These are phyloP conservation scores for Salix exigua DNA, from an alignment of 345 rosid species.

Conservation along the genomic window DNA sequence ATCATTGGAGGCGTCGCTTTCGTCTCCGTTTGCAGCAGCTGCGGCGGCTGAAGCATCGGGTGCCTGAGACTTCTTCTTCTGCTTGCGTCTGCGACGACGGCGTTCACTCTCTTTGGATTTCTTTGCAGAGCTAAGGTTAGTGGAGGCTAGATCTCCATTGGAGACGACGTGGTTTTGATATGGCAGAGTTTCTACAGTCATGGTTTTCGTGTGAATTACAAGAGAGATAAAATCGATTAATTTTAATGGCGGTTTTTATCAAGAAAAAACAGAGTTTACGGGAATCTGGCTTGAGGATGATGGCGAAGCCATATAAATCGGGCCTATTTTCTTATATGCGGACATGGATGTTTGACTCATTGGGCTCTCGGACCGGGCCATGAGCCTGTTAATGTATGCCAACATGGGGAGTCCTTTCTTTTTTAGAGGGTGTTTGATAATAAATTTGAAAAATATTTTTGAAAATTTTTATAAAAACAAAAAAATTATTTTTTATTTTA, in stretches of 20 bases:
- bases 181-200: constrained; percentile 51
- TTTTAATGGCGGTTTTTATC: neutral
- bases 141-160: constrained; percentile 47
- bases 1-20: constrained; percentile 25
- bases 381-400: neutral
- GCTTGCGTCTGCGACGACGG: constrained; percentile 97
- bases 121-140: constrained; percentile 34
- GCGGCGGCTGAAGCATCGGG: constrained; percentile 11
- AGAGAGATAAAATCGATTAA: neutral
- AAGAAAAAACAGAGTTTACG: neutral
- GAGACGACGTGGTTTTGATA: constrained; percentile 38
- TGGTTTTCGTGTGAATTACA: constrained; percentile 7
- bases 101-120: constrained; percentile 79
- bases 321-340: neutral
- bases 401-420: neutral
- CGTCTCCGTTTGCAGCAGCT: constrained; percentile 17
- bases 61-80: constrained; percentile 64
- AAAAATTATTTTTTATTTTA: too few species aligned
- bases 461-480: too few species aligned
- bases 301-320: neutral
- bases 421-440: too few species aligned
- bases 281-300: neutral
- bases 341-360: neutral
- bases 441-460: too few species aligned
- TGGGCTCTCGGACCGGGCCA: neutral